Base-by-base conservation (phyloP, 2,329 filamentous ascomycete species). In the Raffaelea arxii region DNA sequence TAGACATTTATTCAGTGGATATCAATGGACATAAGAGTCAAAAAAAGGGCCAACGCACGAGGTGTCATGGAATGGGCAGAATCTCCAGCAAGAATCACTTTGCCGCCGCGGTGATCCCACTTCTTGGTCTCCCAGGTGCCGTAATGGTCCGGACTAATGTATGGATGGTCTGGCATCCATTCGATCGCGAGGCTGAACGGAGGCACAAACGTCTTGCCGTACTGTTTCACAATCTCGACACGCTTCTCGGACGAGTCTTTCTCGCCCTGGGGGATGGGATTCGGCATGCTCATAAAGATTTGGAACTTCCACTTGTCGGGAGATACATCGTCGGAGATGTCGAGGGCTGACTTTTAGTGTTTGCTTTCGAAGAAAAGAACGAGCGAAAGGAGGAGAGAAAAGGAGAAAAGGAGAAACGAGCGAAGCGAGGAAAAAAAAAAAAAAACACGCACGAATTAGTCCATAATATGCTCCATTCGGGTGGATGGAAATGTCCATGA, bases 211-310 rank as follows among this genome's bases (percentile, higher is more conserved):
- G 36, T 22, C 18, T 36, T 22, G 24, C 43, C 43, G 21, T 22
- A 39, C 12, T 25, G 19, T 37, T 40, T 40, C 23, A 45, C 43
- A 18, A 45, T 40, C 36, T 30, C 21, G 25, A 45, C 36, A 16
- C 43, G 43, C 16, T 21, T 25, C 22, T 39, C 43, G 1, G 36
- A 25, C 3, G 43, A 22, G 36, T 45, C 43, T 14, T n/a, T n/a
- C n/a, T 45, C 43, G 36, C 25, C 36, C 16, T 16, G n/a, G 14
- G 23, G 24, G 11, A 24, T 18, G 36, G 21, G 18, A 30, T 25
- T 32, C 18, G 43, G 35, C 43, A 45, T 39, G 43, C 43, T 45
- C 43, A 45, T 38, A n/a, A 45, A 45, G 25, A 45, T 45, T 19
- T 45, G 43, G 19, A 45, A 45, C 25, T 45, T 45, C 43, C 43